A percentile compares a stretch with the other conserved stretches of the same genome.
Conservation (phyloP, 2,329 filamentous ascomycete genomes). For the Huntiella abstrusa region DNA sequence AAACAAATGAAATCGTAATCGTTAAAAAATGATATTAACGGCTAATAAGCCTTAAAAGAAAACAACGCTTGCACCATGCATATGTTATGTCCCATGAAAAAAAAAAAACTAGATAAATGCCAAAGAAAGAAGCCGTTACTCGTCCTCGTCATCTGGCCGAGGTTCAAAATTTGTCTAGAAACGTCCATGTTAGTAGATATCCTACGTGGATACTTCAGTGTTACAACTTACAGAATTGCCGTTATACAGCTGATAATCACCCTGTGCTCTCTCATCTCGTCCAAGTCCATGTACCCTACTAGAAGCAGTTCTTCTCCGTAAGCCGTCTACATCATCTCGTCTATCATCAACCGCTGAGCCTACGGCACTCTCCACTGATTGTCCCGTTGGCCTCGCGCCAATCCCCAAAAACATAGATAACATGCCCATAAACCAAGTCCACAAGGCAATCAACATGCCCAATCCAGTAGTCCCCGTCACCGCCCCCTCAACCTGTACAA, state of each 20-base stretch:
- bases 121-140: slow-evolving; percentile 12
- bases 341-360: neutral
- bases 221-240: slow-evolving; percentile 56
- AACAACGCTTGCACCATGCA: too few relatives aligned
- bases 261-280: slow-evolving; percentile 25
- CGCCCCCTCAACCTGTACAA: slow-evolving; percentile 46
- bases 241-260: slow-evolving; percentile 65
- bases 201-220: too few relatives aligned
- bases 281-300: slow-evolving; percentile 14
- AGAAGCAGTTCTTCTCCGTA: slow-evolving; percentile 6
- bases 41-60: too few relatives aligned
- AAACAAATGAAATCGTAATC: too few relatives aligned
- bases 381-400: neutral
- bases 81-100: slow-evolving; percentile 12
- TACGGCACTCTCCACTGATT: slow-evolving; percentile 13
- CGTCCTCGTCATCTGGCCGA: slow-evolving; percentile 38
- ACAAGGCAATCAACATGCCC: slow-evolving; percentile 17
- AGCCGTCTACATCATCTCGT: neutral
- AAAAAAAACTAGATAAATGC: slow-evolving; percentile 12
- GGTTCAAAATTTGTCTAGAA: slow-evolving; percentile 49
- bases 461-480: slow-evolving; percentile 16
- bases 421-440: slow-evolving; percentile 19
- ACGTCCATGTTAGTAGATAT: slow-evolving; percentile 2
- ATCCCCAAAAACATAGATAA: slow-evolving; percentile 1
- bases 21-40: too few relatives aligned